Percentiles rank a stretch among this genome's conserved stretches.
Conservation (phyloP, 2,329 filamentous ascomycete genomes). For the Davidsoniella neocaledoniae region DNA sequence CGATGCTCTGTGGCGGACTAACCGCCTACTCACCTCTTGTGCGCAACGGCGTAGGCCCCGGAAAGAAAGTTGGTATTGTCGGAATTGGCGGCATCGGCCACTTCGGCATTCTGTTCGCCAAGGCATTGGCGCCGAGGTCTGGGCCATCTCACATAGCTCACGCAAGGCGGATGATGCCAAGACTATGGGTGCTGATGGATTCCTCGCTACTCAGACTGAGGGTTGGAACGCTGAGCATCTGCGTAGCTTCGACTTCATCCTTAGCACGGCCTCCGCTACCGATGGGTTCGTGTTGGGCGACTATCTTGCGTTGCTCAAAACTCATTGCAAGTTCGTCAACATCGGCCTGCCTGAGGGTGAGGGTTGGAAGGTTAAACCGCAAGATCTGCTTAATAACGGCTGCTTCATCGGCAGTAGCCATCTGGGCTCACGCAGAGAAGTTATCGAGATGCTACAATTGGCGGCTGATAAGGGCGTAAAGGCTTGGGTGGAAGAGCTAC, state of each 20-base stretch:
- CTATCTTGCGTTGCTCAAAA: conserved; percentile 66
- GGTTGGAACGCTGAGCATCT: conserved; percentile 33
- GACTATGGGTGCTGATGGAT: conserved; percentile 38
- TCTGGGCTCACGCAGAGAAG: conserved; percentile 53
- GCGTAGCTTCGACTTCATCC: conserved; percentile 51
- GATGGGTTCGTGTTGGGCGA: conserved; percentile 44
- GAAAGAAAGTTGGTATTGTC: conserved; percentile 47
- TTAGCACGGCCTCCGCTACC: conserved; percentile 54
- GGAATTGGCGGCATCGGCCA: conserved; percentile 56
- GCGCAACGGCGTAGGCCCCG: conserved; percentile 52
- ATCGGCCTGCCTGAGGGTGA: conserved; percentile 67
- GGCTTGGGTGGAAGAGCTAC: conserved; percentile 56
- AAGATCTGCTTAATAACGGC: conserved; percentile 61
- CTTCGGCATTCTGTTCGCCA: conserved; percentile 49
- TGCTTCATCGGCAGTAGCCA: conserved; percentile 55
- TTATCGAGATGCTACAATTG: conserved; percentile 54
- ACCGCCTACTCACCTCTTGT: conserved; percentile 63
- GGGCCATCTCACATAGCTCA: conserved; percentile 37
- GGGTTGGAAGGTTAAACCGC: conserved; percentile 52
- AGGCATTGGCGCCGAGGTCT: conserved; percentile 39
- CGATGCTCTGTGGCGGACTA: conserved; percentile 69
- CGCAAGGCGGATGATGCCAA: conserved; percentile 37
- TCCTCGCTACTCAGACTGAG: conserved; percentile 37
- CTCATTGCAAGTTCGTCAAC: conserved; percentile 65
- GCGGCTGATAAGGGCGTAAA: conserved; percentile 52